Conservation (phyloP, 176 grass and related monocot genomes). For the Otatea glauca region DNA sequence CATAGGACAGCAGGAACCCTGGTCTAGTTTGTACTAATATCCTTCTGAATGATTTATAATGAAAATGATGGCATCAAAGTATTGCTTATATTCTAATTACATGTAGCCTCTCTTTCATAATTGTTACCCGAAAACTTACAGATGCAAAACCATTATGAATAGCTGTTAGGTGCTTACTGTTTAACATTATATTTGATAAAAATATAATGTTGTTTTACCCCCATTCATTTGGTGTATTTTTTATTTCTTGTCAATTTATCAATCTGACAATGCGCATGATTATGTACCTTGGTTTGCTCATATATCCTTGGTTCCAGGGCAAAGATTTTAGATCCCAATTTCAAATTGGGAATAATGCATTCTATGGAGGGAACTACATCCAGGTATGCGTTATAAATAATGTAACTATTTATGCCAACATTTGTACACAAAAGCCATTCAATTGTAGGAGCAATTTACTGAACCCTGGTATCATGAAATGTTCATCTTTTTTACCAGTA, state of each 20-base stretch:
- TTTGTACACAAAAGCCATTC: neutral
- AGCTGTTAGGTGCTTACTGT: neutral
- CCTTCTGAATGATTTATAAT: neutral
- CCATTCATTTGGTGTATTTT: neutral
- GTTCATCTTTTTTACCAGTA: neutral
- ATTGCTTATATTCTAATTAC: conserved; percentile 14
- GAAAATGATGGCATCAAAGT: neutral
- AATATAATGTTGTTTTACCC: neutral
- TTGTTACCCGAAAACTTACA: neutral
- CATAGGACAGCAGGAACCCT: neutral
- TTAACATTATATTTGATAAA: conserved; percentile 13
- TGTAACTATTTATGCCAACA: neutral
- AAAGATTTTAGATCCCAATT: conserved; percentile 69
- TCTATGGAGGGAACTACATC: conserved; percentile 82
- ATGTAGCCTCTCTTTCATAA: neutral
- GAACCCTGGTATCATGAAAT: neutral
- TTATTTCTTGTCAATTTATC: neutral
- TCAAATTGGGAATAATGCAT: conserved; percentile 63
- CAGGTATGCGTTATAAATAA: conserved; percentile 53
- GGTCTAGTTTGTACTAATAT: neutral
- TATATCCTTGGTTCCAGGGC: conserved; percentile 53
- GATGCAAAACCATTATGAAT: neutral
- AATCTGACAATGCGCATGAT: conserved; percentile 12
- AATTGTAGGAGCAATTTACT: neutral
- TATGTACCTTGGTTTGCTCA: conserved; percentile 32